A percentile compares a stretch with the other conserved stretches of the same genome.
These are phyloP conservation scores for Monosporascus cannonballus DNA, from an alignment of 2,329 filamentous ascomycete genomes.

Conservation along the genomic window DNA sequence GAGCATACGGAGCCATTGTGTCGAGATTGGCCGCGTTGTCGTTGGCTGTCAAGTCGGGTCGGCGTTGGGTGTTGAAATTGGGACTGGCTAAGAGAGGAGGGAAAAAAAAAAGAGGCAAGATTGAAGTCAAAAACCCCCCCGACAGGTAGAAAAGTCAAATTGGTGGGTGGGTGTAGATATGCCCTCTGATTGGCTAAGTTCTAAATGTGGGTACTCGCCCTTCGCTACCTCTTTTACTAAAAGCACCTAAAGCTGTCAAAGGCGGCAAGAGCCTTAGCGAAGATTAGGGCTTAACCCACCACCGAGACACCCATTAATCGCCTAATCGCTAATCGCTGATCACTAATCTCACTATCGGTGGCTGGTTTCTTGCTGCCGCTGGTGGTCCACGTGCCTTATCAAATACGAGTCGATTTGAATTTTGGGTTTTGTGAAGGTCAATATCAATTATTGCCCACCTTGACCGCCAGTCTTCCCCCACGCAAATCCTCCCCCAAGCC, in stretches of 20 bases:
- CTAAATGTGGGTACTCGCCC: background rate
- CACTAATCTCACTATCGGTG: too few relatives aligned
- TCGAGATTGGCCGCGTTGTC: conserved; percentile 17
- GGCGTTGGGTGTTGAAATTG: conserved; percentile 16
- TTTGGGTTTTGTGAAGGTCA: background rate
- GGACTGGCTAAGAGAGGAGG: conserved; percentile 8
- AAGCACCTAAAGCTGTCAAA: too few relatives aligned
- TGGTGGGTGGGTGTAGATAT: background rate
- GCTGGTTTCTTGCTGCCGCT: too few relatives aligned
- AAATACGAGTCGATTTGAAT: too few relatives aligned
- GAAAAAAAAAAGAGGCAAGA: conserved; percentile 8
- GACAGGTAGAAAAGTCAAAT: background rate
- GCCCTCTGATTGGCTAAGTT: background rate
- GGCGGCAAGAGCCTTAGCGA: background rate
- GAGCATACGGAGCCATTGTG: conserved; percentile 26
- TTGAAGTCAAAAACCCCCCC: conserved; percentile 1
- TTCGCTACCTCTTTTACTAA: too few relatives aligned
- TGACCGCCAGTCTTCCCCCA: background rate
- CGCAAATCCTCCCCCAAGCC: background rate
- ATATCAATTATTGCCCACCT: background rate
- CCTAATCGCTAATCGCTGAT: too few relatives aligned
- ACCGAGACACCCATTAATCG: too few relatives aligned
- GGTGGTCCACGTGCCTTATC: too few relatives aligned
- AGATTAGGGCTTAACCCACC: background rate
- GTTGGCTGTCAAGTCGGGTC: conserved; percentile 15